Base-by-base conservation (phyloP, 2,329 filamentous ascomycete species). In the Trematosphaeria pertusa region DNA sequence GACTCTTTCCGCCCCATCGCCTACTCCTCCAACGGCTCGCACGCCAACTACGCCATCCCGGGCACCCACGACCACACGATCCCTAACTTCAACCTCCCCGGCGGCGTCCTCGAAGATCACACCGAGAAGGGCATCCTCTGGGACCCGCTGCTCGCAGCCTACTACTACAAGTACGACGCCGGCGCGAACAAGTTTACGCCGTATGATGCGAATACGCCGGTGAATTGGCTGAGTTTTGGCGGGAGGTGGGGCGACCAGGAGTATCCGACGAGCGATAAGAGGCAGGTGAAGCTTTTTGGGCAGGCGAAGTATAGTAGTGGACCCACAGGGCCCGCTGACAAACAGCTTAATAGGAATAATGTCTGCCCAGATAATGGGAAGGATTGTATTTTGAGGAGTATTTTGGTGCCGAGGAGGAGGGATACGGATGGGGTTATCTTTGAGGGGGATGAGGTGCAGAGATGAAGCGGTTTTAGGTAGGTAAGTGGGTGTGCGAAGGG, bases 11-110 rank as follows among this genome's bases (percentile, higher is more conserved):
- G 84, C 10, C 84, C 85, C 1, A 69, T 87, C 21, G 73, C 74
- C 18, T 88, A 84, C 64, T 79, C 78, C 1, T 79, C 80, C 0
- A 81, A 81, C 37, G 86, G 85, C 7, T 81, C 79, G 0, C 86
- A 88, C 65, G 86, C 85, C 15, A 83, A 83, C 59, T 88, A 87
- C 63, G 82, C 84, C 14, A 81, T 78, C 5, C 38, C 68, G 10
- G 85, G 84, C 2, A 74, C 70, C 2, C 85, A 87, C 58, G 84
- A 87, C 60, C 83, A 87, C 59, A 80, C 79, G 0, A 84, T 87
- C 43, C 84, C 85, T 0, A 77, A 82, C 44, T 44, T 86, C 14
- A 83, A 85, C 47, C 72, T 86, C 6, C 82, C 81, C 0, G 80
- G 78, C 18, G 70, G 70, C 21, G 58, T 69, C 1, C 72, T 82